Conservation (phyloP, 495 filamentous ascomycete species). For the Paragyromitra xinjiangensis region DNA sequence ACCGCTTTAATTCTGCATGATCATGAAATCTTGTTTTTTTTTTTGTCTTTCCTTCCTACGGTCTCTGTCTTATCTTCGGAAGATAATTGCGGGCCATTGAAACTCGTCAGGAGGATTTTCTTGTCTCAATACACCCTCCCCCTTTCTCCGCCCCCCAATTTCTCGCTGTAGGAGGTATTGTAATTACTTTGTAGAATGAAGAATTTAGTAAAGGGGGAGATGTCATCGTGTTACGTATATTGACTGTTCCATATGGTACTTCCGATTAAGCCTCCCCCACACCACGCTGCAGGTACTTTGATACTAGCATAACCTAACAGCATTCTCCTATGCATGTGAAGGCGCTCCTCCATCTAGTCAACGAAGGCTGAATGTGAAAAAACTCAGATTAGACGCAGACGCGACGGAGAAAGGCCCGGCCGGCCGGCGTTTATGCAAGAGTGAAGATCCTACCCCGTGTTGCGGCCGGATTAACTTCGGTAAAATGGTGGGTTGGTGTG, state of each 20-base stretch:
- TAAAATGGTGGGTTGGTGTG: not conserved
- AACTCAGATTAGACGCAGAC: slow-evolving; percentile 21
- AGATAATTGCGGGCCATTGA: not conserved
- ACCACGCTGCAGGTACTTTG: slow-evolving; percentile 22
- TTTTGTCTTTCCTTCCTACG: not conserved
- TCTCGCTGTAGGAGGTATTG: not conserved
- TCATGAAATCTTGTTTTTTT: not conserved
- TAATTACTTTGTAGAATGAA: not conserved
- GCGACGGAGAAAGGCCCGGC: slow-evolving; percentile 22
- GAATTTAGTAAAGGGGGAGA: not conserved
- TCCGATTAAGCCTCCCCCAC: not conserved
- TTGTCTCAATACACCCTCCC: not conserved
- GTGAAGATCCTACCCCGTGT: not conserved
- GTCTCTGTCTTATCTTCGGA: not conserved
- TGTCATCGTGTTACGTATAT: not conserved
- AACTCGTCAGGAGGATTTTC: not conserved
- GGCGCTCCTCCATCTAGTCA: slow-evolving; percentile 8
- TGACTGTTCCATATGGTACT: not conserved
- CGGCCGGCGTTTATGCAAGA: slow-evolving; percentile 14
- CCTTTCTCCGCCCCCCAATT: too few relatives aligned
- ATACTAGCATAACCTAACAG: not conserved
- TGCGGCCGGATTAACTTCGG: not conserved
- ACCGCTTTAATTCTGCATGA: not conserved
- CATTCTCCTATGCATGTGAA: not conserved
- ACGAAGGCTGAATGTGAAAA: slow-evolving; percentile 4